Evolutionary conservation across 805 yeast species (phyloP), one percentile per base, ranked within the genome.

Genomic region (Cyberlindnera euphorbiae): DNA sequence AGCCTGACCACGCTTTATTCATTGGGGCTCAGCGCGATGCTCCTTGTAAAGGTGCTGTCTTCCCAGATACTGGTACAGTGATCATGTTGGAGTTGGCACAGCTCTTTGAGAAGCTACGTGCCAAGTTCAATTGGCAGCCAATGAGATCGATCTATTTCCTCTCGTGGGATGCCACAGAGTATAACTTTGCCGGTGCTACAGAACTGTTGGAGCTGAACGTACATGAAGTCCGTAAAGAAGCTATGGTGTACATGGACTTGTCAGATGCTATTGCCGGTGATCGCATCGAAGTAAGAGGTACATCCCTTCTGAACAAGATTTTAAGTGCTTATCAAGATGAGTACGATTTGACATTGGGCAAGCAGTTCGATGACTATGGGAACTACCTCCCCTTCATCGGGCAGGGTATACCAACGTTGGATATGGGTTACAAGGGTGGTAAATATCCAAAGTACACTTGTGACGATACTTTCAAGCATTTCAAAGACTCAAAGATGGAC

Each of bases 11-110:
- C 45, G 86, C 85, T 0, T 61, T 90, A 5, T 66, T 89, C 3
- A 74, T 90, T 38, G 96, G 95, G 1, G 88, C 96, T 1, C 73
- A 82, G 5, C 66, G 96, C 46, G 96, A 88, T 53, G 66, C 95
- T 0, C 64, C 78, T 17, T 76, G 87, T 43, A 71, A 63, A 47
- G 97, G 96, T n/a, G 79, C 94, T 0, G 60, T 73, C 4, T 68
- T 75, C 23, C 77, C 88, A 8, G 74, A 76, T 45, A 78, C 94
- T 4, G 94, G 95, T 1, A 79, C 93, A 2, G 77, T 81, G 0
- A 64, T 82, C 1, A 52, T 89, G 36, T 58, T 89, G 16, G 90
- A 89, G 44, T 59, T 89, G 39, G 75, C 84, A 8, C 75, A 82
- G 38, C 56, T 83, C 0, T 75, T 88, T 36, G 76, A 85, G 15